Conservation (phyloP, 441 rosid species). For the Euphorbia celastroides region DNA sequence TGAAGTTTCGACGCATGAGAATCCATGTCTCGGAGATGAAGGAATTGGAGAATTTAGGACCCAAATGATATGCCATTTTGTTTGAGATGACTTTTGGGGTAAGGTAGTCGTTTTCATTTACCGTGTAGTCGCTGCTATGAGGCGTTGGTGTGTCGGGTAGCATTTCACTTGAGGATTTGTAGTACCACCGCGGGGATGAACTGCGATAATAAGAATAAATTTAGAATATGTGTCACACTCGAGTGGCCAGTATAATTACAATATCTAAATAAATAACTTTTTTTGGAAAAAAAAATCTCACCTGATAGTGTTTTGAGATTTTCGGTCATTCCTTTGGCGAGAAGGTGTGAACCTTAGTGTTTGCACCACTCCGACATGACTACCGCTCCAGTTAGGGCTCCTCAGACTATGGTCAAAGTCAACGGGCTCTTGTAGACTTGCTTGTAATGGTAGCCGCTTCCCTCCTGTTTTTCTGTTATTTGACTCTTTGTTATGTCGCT, state of each 20-base stretch:
- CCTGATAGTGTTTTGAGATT: conserved; percentile 36
- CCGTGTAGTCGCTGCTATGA: conserved; percentile 67
- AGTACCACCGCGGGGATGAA: conserved; percentile 41
- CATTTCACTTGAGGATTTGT: conserved; percentile 38
- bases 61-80: conserved; percentile 8
- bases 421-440: conserved; percentile 10
- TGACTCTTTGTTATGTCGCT: conserved; percentile 3
- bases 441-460: conserved; percentile 27
- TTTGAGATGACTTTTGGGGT: conserved; percentile 28
- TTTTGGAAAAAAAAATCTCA: conserved; percentile 11
- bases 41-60: conserved; percentile 45
- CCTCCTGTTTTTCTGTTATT: conserved; percentile 11
- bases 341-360: conserved; percentile 44
- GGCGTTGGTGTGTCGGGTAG: conserved; percentile 50
- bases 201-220: conserved; percentile 22
- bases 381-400: conserved; percentile 49
- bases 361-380: conserved; percentile 36
- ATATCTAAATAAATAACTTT: too few species aligned
- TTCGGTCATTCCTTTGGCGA: conserved; percentile 27
- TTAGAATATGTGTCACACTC: too few species aligned
- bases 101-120: conserved; percentile 53
- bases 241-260: neutral
- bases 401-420: conserved; percentile 47
- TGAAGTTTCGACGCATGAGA: conserved; percentile 59
- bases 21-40: conserved; percentile 53